These are phyloP conservation scores for Cenchrus americanus DNA, from an alignment of 176 grass and related monocot species.

Conservation along the genomic window DNA sequence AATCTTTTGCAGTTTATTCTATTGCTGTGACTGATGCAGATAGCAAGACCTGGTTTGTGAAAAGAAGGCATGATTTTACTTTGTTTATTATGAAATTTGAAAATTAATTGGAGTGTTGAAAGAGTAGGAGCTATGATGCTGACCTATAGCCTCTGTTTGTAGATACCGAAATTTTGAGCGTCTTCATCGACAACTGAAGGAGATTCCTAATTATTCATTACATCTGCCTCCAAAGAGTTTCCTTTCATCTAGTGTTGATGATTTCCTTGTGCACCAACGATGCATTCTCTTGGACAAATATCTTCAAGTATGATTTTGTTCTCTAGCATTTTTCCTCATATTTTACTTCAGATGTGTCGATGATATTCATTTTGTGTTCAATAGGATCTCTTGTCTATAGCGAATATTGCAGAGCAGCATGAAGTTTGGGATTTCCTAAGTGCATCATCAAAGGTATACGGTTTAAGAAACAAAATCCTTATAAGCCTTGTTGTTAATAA, in stretches of 20 bases:
- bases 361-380: conserved; percentile 41
- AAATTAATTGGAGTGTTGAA: conserved; percentile 41
- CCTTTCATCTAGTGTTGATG: conserved; percentile 96
- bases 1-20: conserved; percentile 99
- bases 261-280: conserved; percentile 95
- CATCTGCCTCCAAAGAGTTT: conserved; percentile 97
- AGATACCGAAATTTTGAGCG: conserved; percentile 99
- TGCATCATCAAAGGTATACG: conserved; percentile 78
- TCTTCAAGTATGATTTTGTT: conserved; percentile 71
- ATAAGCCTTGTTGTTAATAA: conserved; percentile 31
- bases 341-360: conserved; percentile 44
- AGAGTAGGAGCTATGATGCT: conserved; percentile 30
- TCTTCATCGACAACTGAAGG: conserved; percentile 86
- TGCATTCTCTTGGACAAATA: conserved; percentile 98
- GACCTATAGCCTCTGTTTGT: conserved; percentile 41
- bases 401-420: conserved; percentile 93
- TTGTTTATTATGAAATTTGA: conserved; percentile 4
- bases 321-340: conserved; percentile 27
- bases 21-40: conserved; percentile 87
- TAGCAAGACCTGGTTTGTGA: conserved; percentile 96
- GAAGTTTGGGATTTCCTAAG: conserved; percentile 99
- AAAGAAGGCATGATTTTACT: conserved; percentile 89
- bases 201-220: conserved; percentile 97
- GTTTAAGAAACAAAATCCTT: conserved; percentile 7
- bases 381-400: conserved; percentile 89